Percentiles rank a stretch among this genome's conserved stretches.
These are phyloP conservation scores for Nakazawaea populi DNA, from an alignment of 805 yeast genomes.

Conservation along the genomic window DNA sequence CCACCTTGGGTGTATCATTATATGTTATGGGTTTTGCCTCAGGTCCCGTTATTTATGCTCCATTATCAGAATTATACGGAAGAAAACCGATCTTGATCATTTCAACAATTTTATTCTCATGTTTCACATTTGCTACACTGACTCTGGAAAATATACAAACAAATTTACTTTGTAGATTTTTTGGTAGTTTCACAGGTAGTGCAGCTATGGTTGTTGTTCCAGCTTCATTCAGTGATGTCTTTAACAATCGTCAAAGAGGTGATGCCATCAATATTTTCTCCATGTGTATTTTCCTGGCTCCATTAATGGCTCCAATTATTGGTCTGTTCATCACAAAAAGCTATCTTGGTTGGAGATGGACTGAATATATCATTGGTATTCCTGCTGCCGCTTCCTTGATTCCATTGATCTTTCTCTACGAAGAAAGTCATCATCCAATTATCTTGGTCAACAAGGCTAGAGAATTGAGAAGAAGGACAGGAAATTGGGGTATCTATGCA, in stretches of 20 bases:
- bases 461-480: slow-evolving; percentile 56
- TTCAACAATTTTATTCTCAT: slow-evolving; percentile 48
- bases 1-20: slow-evolving; percentile 68
- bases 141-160: slow-evolving; percentile 77
- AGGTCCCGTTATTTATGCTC: slow-evolving; percentile 91
- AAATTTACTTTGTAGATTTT: slow-evolving; percentile 68
- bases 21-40: slow-evolving; percentile 89
- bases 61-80: slow-evolving; percentile 74
- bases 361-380: slow-evolving; percentile 64
- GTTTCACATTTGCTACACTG: slow-evolving; percentile 70
- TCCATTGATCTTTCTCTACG: slow-evolving; percentile 35
- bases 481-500: slow-evolving; percentile 80
- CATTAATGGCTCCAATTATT: slow-evolving; percentile 75
- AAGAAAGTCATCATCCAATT: slow-evolving; percentile 70
- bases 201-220: slow-evolving; percentile 84
- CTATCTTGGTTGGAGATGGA: slow-evolving; percentile 80
- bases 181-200: slow-evolving; percentile 77
- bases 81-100: slow-evolving; percentile 57
- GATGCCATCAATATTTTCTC: slow-evolving; percentile 67
- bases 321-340: slow-evolving; percentile 58
- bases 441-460: slow-evolving; percentile 60
- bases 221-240: slow-evolving; percentile 82
- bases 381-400: slow-evolving; percentile 39
- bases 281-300: slow-evolving; percentile 72
- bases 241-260: slow-evolving; percentile 62